Evolutionary conservation across 192 early-diverging fungal genomes (phyloP).

Genomic region (Neocallimastix lanati): DNA sequence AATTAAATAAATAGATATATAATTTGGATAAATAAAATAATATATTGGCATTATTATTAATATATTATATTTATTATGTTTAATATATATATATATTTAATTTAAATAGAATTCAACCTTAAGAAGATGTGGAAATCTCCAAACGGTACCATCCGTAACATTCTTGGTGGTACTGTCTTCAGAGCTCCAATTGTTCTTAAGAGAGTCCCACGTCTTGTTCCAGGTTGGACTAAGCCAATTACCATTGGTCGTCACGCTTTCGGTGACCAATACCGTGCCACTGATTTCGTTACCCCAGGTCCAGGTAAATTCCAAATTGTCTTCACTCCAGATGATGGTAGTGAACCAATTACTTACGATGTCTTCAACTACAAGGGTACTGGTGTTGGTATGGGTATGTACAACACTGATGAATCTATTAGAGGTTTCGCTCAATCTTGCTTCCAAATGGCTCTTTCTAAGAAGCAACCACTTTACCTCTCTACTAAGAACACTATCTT

Average conservation of each 20-base stretch:
- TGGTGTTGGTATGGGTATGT: slow-evolving; percentile 93
- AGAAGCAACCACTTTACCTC: slow-evolving; percentile 84
- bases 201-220: slow-evolving; percentile 79
- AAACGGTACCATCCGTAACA: slow-evolving; percentile 92
- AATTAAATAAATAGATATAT: too few relatives aligned
- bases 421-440: slow-evolving; percentile 84
- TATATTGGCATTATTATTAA: too few relatives aligned
- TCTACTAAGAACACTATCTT: slow-evolving; percentile 95
- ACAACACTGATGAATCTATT: slow-evolving; percentile 81
- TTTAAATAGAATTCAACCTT: slow-evolving; percentile 86
- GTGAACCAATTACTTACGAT: slow-evolving; percentile 34
- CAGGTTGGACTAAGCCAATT: slow-evolving; percentile 60
- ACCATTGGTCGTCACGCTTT: slow-evolving; percentile 91
- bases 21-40: too few relatives aligned
- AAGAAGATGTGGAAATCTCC: slow-evolving; percentile 98
- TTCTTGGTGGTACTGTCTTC: slow-evolving; percentile 93
- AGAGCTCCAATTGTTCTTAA: slow-evolving; percentile 90
- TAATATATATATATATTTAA: too few relatives aligned
- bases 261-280: slow-evolving; percentile 96
- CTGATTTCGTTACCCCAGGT: slow-evolving; percentile 80
- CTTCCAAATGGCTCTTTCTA: slow-evolving; percentile 79
- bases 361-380: slow-evolving; percentile 71
- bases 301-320: slow-evolving; percentile 79
- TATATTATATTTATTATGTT: too few relatives aligned
- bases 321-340: slow-evolving; percentile 74